Evolutionary conservation across 768 basidiomycete species (phyloP).

Genomic region (Vishniacozyma victoriae): DNA sequence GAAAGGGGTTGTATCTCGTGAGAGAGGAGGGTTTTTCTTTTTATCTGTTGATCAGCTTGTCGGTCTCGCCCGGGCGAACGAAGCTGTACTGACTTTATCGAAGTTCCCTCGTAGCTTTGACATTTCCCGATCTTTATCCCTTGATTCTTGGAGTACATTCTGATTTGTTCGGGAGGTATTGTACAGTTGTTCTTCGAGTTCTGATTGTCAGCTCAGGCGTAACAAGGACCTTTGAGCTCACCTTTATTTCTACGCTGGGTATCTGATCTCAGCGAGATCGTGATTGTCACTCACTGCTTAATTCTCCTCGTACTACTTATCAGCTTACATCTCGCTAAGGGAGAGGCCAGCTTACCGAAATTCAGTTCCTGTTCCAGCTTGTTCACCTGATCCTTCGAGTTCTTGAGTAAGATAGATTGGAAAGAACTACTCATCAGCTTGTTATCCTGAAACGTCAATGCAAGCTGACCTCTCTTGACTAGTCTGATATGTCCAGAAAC

Average conservation of each 20-base stretch:
- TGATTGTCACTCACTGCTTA: constrained; percentile 7
- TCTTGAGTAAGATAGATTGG: constrained; percentile 14
- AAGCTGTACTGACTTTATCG: not conserved
- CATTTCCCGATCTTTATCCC: constrained; percentile 17
- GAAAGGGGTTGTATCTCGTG: too few relatives aligned
- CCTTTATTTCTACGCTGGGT: not conserved
- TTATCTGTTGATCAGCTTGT: too few relatives aligned
- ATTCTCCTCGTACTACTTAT: constrained; percentile 5
- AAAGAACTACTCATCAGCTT: constrained; percentile 8
- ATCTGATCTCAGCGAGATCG: not conserved
- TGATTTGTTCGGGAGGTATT: not conserved
- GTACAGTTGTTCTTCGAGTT: not conserved
- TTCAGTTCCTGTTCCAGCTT: constrained; percentile 13
- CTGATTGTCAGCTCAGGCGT: too few relatives aligned
- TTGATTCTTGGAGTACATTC: constrained; percentile 5
- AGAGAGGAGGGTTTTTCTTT: too few relatives aligned
- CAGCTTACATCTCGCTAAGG: too few relatives aligned
- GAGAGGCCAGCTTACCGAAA: constrained; percentile 9
- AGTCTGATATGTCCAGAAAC: constrained; percentile 36
- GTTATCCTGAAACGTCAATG: too few relatives aligned
- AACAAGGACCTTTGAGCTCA: too few relatives aligned
- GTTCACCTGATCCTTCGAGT: constrained; percentile 11
- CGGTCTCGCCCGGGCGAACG: too few relatives aligned
- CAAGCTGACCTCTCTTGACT: constrained; percentile 24
- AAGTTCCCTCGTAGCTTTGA: constrained; percentile 9